phyloP scores from a whole-genome alignment of 768 basidiomycete genomes.

The Glaciozyma martinii region DNA sequence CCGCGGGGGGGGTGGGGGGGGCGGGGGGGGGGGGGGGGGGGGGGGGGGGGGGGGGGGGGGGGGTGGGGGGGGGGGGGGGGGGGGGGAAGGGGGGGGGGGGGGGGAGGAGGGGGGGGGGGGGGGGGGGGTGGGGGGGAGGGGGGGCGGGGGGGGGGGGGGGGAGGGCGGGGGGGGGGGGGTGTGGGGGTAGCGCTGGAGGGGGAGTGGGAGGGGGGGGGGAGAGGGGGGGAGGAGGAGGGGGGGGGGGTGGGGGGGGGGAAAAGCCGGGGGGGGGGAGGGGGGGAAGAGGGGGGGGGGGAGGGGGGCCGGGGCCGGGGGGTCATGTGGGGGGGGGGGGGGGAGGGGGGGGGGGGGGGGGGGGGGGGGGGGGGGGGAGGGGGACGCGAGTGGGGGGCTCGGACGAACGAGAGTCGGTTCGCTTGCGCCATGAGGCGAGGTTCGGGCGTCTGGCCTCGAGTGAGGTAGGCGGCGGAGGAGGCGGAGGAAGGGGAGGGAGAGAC shows the following conservation, averaged over 20 bases:
- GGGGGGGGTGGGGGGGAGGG: conserved; percentile 11
- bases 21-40: conserved; percentile 44
- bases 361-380: conserved; percentile 15
- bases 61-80: conserved; percentile 1
- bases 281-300: too few relatives aligned
- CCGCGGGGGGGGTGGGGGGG: too few relatives aligned
- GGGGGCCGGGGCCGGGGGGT: neutral
- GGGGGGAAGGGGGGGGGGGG: neutral
- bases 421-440: conserved; percentile 55
- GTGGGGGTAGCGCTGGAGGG: neutral
- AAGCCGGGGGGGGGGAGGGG: too few relatives aligned
- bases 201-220: neutral
- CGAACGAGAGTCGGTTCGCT: conserved; percentile 42
- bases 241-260: too few relatives aligned
- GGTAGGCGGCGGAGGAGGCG: conserved; percentile 37
- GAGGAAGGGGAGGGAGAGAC: conserved; percentile 46
- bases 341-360: conserved; percentile 1
- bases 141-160: neutral
- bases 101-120: neutral
- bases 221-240: neutral
- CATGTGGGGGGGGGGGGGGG: neutral
- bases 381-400: conserved; percentile 2
- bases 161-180: conserved; percentile 8
- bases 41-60: neutral
- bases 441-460: conserved; percentile 50